phyloP scores from a whole-genome alignment of 116 monocot species.

The Zostera marina region DNA sequence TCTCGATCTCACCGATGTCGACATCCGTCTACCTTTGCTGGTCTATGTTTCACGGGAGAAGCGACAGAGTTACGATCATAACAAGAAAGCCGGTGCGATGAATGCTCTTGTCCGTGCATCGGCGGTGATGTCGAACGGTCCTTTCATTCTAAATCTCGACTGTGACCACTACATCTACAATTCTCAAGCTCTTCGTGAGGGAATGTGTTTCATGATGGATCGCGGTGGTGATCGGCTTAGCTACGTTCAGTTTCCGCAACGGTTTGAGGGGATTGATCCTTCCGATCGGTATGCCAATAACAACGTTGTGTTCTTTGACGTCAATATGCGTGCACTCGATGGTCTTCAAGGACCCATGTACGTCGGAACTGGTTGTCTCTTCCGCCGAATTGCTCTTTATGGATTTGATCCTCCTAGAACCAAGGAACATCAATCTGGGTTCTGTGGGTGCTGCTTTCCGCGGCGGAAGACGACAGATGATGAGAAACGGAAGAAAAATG shows the following conservation, averaged over 20 bases:
- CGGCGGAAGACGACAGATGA: no score
- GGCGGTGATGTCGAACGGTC: constrained; percentile 79
- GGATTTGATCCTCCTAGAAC: constrained; percentile 76
- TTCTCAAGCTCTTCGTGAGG: constrained; percentile 65
- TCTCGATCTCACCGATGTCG: constrained; percentile 40
- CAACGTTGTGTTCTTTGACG: constrained; percentile 90
- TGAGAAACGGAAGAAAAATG: constrained; percentile 9
- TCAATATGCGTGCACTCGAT: constrained; percentile 93
- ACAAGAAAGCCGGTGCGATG: constrained; percentile 96
- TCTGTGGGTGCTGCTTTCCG: constrained; percentile 41
- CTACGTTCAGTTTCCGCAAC: constrained; percentile 86
- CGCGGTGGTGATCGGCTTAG: constrained; percentile 72
- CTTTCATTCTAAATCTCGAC: constrained; percentile 90
- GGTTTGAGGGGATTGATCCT: constrained; percentile 96
- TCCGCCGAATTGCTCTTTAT: constrained; percentile 72
- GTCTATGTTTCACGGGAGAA: constrained; percentile 89
- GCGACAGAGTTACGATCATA: constrained; percentile 77
- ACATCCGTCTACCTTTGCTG: constrained; percentile 66
- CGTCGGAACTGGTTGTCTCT: constrained; percentile 87
- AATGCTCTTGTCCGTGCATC: constrained; percentile 87
- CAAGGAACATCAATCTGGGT: constrained; percentile 25
- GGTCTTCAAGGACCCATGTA: constrained; percentile 84
- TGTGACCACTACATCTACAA: constrained; percentile 94
- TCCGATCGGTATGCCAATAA: constrained; percentile 90
- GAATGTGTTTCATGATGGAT: constrained; percentile 96